Base-by-base conservation (phyloP, 2,329 filamentous ascomycete species). In the Claviceps maximensis region DNA sequence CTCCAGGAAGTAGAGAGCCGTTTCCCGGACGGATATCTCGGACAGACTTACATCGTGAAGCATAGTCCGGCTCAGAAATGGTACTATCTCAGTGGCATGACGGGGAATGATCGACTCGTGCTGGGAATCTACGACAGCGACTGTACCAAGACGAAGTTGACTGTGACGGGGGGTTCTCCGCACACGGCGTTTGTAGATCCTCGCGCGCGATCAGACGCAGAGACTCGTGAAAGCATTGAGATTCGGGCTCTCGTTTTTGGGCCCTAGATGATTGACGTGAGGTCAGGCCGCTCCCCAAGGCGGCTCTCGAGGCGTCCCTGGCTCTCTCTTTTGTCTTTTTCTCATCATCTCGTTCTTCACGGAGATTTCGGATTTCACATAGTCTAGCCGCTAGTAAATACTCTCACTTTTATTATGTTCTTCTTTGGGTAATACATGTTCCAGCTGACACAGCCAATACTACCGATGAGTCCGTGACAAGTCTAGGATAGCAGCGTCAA, bases 241-340 rank as follows among this genome's bases (percentile, higher is more conserved):
- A 86, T 95, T 17, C 77, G 90, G 60, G 83, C 87, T 38, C 73
- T 95, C 66, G 86, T 95, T 0, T 95, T 95, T 74, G 86, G 85
- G 0, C 72, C 75, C 15, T 78, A 46, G 44, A 10, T 6, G 31
- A 33, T n/a, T n/a, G n/a, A n/a, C n/a, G n/a, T n/a, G n/a, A n/a
- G n/a, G n/a, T n/a, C n/a, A n/a, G n/a, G n/a, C n/a, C n/a, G n/a
- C n/a, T n/a, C n/a, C n/a, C n/a, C n/a, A n/a, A n/a, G n/a, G n/a
- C n/a, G n/a, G n/a, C n/a, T n/a, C n/a, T n/a, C n/a, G n/a, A n/a
- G n/a, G n/a, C n/a, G n/a, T n/a, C n/a, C n/a, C n/a, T n/a, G n/a
- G n/a, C n/a, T n/a, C n/a, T n/a, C n/a, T n/a, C n/a, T n/a, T n/a
- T n/a, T n/a, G n/a, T n/a, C n/a, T n/a, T n/a, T n/a, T n/a, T n/a